Evolutionary conservation across 306 rosid species (phyloP).

Genomic region (Citrullus colocynthis): DNA sequence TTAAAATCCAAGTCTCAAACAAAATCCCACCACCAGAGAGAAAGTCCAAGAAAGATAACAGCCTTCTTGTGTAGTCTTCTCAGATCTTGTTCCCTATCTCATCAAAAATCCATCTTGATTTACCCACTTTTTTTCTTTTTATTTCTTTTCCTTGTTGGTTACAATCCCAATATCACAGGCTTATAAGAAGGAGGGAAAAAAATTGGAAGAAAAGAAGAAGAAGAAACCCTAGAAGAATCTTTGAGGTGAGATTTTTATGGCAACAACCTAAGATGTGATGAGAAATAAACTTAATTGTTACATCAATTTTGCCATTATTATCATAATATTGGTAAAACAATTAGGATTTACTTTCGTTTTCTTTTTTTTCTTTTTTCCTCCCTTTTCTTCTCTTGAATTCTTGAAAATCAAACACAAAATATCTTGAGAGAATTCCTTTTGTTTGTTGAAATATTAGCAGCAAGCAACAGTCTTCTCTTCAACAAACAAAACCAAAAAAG

Average conservation of each 20-base stretch:
- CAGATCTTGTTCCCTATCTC: conserved; percentile 1
- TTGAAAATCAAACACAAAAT: background rate
- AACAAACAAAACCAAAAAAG: background rate
- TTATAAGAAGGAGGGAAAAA: background rate
- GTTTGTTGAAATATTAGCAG: background rate
- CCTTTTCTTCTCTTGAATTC: background rate
- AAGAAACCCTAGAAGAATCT: background rate
- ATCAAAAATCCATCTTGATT: background rate
- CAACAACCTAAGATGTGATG: background rate
- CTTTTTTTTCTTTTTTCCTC: background rate
- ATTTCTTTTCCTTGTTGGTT: background rate
- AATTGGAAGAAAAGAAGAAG: background rate
- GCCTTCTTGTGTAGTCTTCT: background rate
- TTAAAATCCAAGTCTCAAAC: too few relatives aligned
- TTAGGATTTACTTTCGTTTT: background rate
- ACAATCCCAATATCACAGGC: conserved; percentile 7
- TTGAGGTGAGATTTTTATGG: background rate
- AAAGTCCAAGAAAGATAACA: background rate
- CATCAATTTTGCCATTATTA: background rate
- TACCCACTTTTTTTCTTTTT: background rate
- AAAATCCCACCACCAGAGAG: background rate
- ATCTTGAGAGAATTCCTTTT: background rate
- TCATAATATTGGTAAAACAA: background rate
- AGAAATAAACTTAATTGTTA: background rate
- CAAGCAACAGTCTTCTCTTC: background rate